Percentiles rank a stretch among this genome's conserved stretches.
phyloP scores from a whole-genome alignment of 495 filamentous ascomycete species.

The Letharia lupina region DNA sequence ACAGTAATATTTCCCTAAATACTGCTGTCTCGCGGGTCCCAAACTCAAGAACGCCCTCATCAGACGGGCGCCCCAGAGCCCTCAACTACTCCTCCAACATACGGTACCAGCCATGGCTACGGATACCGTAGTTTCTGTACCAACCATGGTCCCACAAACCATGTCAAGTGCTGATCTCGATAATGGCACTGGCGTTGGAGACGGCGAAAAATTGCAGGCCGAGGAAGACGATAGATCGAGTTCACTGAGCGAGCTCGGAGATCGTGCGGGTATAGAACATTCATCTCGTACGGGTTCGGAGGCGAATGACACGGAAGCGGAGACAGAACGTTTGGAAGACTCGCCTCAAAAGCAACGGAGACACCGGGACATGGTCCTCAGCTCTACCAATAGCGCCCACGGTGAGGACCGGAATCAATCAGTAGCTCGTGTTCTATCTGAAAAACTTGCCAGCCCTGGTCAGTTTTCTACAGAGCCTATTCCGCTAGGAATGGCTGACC shows the following conservation, averaged over 20 bases:
- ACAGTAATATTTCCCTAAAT: not conserved
- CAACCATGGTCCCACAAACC: not conserved
- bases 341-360: conserved; percentile 68
- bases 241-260: conserved; percentile 90
- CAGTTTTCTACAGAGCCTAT: not conserved
- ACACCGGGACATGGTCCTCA: conserved; percentile 54
- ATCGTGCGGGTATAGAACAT: conserved; percentile 57
- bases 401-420: conserved; percentile 38
- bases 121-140: conserved; percentile 1
- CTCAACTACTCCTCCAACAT: not conserved
- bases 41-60: not conserved
- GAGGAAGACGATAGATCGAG: conserved; percentile 40
- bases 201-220: conserved; percentile 2
- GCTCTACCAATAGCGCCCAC: conserved; percentile 37
- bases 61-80: conserved; percentile 1
- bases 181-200: conserved; percentile 1
- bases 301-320: conserved; percentile 90
- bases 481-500: conserved; percentile 24
- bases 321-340: conserved; percentile 88
- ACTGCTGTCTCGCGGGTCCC: not conserved
- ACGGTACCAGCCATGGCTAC: conserved; percentile 11
- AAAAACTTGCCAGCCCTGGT: not conserved
- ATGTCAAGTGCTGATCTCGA: conserved; percentile 7
- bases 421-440: conserved; percentile 15
- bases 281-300: conserved; percentile 32